phyloP scores from a whole-genome alignment of 176 grass and related monocot species.

The Eleusine coracana region DNA sequence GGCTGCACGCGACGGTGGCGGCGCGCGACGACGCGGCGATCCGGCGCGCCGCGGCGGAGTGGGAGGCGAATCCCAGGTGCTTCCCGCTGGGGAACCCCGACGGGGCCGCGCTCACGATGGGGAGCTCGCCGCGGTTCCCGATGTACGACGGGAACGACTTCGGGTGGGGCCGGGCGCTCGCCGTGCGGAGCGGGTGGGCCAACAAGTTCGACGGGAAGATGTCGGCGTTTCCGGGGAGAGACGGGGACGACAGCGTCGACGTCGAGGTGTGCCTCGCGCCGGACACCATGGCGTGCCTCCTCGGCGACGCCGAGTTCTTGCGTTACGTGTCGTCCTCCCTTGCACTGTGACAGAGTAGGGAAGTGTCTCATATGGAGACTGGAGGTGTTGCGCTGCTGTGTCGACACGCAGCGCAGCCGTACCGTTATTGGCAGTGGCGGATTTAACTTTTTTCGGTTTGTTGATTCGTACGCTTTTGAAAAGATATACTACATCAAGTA shows the following conservation, averaged over 20 bases:
- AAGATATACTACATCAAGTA: background rate
- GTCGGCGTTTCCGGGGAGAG: constrained; percentile 78
- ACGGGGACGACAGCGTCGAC: constrained; percentile 75
- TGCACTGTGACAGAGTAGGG: constrained; percentile 26
- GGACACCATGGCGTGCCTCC: constrained; percentile 79
- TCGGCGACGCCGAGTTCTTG: constrained; percentile 76
- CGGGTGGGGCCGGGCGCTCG: constrained; percentile 77
- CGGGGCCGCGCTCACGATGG: constrained; percentile 88
- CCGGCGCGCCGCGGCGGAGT: constrained; percentile 58
- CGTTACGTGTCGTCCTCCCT: constrained; percentile 57
- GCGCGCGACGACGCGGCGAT: constrained; percentile 61
- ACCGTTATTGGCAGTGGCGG: background rate
- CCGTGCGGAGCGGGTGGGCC: constrained; percentile 74
- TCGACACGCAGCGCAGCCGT: background rate
- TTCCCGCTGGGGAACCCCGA: constrained; percentile 94
- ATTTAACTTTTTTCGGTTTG: background rate
- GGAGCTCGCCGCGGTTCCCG: constrained; percentile 88
- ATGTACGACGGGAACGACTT: constrained; percentile 97
- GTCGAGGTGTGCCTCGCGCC: constrained; percentile 92
- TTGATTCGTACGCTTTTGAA: background rate
- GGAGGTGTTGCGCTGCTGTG: background rate
- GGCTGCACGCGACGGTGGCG: constrained; percentile 62
- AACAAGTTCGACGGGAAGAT: constrained; percentile 99
- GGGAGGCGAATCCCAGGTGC: constrained; percentile 81
- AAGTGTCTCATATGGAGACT: background rate